Base-by-base conservation (phyloP, 192 early-diverging fungal genomes). In the Geosiphon pyriformis region DNA sequence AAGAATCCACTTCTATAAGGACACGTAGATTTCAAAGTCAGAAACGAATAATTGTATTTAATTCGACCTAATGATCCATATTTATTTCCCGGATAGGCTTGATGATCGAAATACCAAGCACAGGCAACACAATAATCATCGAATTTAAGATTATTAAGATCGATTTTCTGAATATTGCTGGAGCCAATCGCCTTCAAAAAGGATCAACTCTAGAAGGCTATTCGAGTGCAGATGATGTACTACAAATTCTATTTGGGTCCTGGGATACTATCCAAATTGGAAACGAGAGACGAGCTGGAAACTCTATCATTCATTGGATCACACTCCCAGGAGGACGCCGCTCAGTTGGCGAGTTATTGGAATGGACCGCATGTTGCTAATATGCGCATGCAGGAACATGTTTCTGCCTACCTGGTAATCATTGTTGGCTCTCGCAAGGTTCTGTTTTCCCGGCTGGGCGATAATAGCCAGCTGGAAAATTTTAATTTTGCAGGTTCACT, bases 391-490 rank as follows among this genome's bases (percentile, higher is more conserved):
- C 33, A 34, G 11, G 11, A 60, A 22, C 53, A 69, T 12, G 72
- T 63, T 35, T 27, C 22, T 17, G 68, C 57, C 32, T 74, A 70
- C 61, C 65, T 70, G 63, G 63, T 74, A 54, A 54, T 70, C 66
- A 62, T 74, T 30, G 37, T 74, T 60, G 68, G 72, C n/a, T 70
- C 63, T 60, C 63, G 72, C 29, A 68, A 66, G 59, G 29, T 74
- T 11, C 59, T 74, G 56, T 17, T 74, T 26, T 74, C 68, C 63
- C 17, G 60, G 63, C 32, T 70, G 57, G 42, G 47, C 10, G 56
- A 74, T 59, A 60, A 64, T 23, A 17, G 26, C 49, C 30, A 65
- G 30, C 53, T 65, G 64, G 26, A 30, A 32, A 25, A 49, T n/a
- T n/a, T n/a, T n/a, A n/a, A n/a, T n/a, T n/a, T n/a, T n/a, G n/a